Evolutionary conservation across 1,284 basidiomycete genomes (phyloP).

Genomic region (Moesziomyces sp.): DNA sequence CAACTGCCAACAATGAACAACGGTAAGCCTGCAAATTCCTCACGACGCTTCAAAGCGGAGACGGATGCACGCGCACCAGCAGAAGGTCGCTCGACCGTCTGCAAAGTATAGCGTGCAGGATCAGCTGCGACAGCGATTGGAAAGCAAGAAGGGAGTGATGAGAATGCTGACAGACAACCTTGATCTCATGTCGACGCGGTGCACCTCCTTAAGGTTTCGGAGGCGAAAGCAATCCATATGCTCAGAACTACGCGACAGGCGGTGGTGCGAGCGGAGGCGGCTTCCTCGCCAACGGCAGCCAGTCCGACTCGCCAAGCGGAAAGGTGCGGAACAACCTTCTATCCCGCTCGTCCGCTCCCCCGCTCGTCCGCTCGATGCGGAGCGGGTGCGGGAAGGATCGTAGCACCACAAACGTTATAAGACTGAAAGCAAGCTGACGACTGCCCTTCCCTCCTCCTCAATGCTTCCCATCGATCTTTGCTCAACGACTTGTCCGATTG

Average conservation of each 20-base stretch:
- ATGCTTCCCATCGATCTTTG: background rate
- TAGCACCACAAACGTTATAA: too few species aligned
- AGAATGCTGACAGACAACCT: background rate
- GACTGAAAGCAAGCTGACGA: background rate
- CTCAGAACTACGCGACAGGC: conserved; percentile 55
- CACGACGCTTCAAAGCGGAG: background rate
- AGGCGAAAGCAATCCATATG: conserved; percentile 50
- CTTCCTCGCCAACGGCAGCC: conserved; percentile 49
- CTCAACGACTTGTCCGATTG: background rate
- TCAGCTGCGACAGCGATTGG: too few species aligned
- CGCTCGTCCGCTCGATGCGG: background rate
- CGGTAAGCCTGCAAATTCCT: conserved; percentile 13
- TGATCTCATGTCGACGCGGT: background rate
- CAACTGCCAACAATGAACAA: conserved; percentile 37
- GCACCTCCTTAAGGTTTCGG: conserved; percentile 18
- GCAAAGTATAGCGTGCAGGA: too few species aligned
- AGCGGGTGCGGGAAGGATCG: too few species aligned
- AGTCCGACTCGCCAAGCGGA: conserved; percentile 44
- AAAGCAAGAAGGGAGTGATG: background rate
- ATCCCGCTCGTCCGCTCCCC: conserved; percentile 6
- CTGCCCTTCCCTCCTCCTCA: background rate
- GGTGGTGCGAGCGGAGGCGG: conserved; percentile 54
- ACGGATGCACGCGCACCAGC: background rate
- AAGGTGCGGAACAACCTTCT: conserved; percentile 27
- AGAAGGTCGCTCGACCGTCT: background rate